These are phyloP conservation scores for Kwoniella heveanensis DNA, from an alignment of 768 basidiomycete species.

Conservation along the genomic window DNA sequence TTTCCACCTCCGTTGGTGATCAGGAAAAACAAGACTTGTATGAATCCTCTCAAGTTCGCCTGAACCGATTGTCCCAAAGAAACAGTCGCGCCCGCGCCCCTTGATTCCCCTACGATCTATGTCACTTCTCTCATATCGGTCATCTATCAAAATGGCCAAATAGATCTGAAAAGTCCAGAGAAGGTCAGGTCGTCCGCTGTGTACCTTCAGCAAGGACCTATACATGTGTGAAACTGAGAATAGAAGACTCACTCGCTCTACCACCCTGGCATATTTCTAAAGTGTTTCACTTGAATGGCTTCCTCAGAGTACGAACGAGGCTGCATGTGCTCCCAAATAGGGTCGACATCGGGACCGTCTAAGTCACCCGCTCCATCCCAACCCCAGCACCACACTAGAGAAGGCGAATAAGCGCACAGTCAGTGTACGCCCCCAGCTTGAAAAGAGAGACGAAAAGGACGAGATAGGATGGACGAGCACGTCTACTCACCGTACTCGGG, in stretches of 20 bases:
- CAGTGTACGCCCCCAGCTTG: not conserved
- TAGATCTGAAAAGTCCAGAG: too few species aligned
- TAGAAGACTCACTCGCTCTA: constrained; percentile 3
- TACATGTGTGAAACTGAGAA: not conserved
- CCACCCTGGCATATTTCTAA: constrained; percentile 40
- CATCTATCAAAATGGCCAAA: too few species aligned
- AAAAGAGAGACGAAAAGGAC: too few species aligned
- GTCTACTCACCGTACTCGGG: constrained; percentile 85
- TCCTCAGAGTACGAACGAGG: constrained; percentile 65
- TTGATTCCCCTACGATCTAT: too few species aligned
- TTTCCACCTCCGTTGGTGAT: too few species aligned
- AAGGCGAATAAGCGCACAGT: not conserved
- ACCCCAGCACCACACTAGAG: constrained; percentile 96
- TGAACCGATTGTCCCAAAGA: too few species aligned
- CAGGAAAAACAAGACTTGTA: too few species aligned
- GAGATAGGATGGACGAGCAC: not conserved
- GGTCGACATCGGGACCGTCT: constrained; percentile 96
- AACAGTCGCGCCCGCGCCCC: too few species aligned
- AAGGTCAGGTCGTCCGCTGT: too few species aligned
- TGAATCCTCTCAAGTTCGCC: too few species aligned
- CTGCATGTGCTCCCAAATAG: constrained; percentile 85
- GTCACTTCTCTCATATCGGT: too few species aligned
- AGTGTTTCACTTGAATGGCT: constrained; percentile 71
- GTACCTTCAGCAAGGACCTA: too few species aligned
- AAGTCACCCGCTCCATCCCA: constrained; percentile 99